phyloP scores from a whole-genome alignment of 345 rosid species.

The Capsella bursapastoris region DNA sequence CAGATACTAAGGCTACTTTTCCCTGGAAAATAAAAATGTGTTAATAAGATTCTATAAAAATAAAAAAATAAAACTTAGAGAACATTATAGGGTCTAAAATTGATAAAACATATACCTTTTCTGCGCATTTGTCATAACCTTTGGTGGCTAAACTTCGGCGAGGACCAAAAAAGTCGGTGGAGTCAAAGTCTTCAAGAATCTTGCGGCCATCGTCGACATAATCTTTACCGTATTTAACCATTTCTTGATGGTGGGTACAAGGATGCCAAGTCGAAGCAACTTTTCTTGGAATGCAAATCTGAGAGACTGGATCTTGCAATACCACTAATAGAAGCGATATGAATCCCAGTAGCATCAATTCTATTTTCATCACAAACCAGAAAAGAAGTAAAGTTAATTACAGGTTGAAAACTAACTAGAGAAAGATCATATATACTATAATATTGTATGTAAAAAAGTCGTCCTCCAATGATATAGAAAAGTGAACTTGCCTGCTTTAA shows the following conservation, averaged over 20 bases:
- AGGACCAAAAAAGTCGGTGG: conserved; percentile 31
- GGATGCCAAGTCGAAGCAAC: conserved; percentile 75
- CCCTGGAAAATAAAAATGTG: conserved; percentile 52
- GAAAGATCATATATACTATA: not conserved
- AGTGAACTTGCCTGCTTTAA: conserved; percentile 64
- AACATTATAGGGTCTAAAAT: not conserved
- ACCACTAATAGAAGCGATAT: conserved; percentile 71
- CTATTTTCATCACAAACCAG: conserved; percentile 42
- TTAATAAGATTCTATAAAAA: not conserved
- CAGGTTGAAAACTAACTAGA: not conserved
- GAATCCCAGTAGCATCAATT: conserved; percentile 80
- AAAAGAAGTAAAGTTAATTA: conserved; percentile 1
- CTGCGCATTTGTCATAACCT: conserved; percentile 50
- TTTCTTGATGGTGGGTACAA: conserved; percentile 36
- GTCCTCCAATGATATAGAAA: not conserved
- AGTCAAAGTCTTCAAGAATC: conserved; percentile 49
- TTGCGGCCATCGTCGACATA: conserved; percentile 43
- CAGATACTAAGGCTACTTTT: conserved; percentile 67
- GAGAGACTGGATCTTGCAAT: conserved; percentile 50
- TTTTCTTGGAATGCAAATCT: conserved; percentile 52
- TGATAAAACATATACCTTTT: conserved; percentile 47
- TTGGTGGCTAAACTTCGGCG: conserved; percentile 57
- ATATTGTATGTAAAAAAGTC: conserved; percentile 1
- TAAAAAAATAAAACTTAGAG: not conserved
- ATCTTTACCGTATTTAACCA: conserved; percentile 4